Evolutionary conservation across 2,329 filamentous ascomycete genomes (phyloP), one percentile per base, ranked within the genome.

Genomic region (Calonectria ilicicola): DNA sequence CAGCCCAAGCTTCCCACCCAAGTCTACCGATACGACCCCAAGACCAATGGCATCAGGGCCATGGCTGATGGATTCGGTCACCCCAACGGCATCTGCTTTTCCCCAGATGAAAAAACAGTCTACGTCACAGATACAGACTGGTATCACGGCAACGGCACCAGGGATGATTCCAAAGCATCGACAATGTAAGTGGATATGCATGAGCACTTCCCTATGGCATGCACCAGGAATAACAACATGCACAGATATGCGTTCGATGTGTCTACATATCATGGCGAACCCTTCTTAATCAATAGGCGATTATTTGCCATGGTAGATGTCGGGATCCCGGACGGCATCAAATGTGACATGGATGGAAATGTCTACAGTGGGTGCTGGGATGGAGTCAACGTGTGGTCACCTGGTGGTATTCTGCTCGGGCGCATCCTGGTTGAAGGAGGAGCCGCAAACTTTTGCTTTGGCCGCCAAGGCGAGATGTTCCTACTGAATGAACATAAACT

Each of bases 361-460:
- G 85, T 90, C 0, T 89, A 88, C 79, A 81, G 84, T 40, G 87
- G 86, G 2, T 87, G 85, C 63, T 86, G 86, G 3, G 87, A 89
- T 69, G 87, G 87, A 3, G 78, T 89, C 9, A 85, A 86, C 60
- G 83, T 89, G 1, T 89, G 87, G 86, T 86, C 85, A 10, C 74
- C 85, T 2, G 82, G 82, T 0, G 88, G 87, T 1, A 82, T 83
- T 4, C 78, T 89, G 2, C 81, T 90, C 14, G 88, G 87, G 2
- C 84, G 84, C 60, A 85, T 88, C 14, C 32, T 85, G 0, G 79
- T 87, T 0, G 80, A 82, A 1, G 86, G 85, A 0, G 85, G 85
- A 0, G 82, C 84, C 4, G 83, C 86, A 0, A 88, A 88, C 69
- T 89, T 89, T 67, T 87, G 84, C 47, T 89, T 89, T 69, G 86